These are phyloP conservation scores for Macrolepiota albuminosa DNA, from an alignment of 768 basidiomycete genomes.

Conservation along the genomic window DNA sequence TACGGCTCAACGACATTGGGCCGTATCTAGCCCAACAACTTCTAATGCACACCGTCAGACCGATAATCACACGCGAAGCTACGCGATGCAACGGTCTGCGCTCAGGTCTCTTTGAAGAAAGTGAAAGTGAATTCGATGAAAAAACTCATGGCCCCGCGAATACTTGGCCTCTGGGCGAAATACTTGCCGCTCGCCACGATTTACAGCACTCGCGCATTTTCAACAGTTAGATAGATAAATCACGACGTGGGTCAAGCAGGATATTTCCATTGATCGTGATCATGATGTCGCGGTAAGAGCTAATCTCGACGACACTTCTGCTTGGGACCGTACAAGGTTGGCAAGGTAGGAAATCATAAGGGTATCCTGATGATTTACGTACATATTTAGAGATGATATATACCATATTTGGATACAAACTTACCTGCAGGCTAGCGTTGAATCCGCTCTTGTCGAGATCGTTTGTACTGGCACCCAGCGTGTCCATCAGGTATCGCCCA, in stretches of 20 bases:
- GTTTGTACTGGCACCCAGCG: conserved; percentile 67
- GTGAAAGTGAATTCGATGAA: conserved; percentile 31
- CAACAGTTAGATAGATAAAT: conserved; percentile 55
- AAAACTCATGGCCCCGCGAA: conserved; percentile 63
- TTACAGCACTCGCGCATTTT: conserved; percentile 95
- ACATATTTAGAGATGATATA: conserved; percentile 27
- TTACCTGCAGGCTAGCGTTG: conserved; percentile 71
- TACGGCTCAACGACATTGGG: conserved; percentile 87
- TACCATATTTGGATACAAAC: conserved; percentile 12
- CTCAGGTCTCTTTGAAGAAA: conserved; percentile 35
- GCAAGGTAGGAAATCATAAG: conserved; percentile 94
- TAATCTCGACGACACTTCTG: conserved; percentile 85
- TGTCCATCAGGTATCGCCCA: conserved; percentile 89
- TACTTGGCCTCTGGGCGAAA: conserved; percentile 96
- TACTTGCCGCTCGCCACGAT: conserved; percentile 86
- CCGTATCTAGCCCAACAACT: conserved; percentile 92
- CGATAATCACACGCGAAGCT: conserved; percentile 56
- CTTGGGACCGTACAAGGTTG: conserved; percentile 89
- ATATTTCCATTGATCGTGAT: not conserved
- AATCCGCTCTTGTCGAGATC: conserved; percentile 69
- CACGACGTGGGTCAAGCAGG: no score
- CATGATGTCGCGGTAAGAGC: conserved; percentile 60
- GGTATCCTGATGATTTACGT: conserved; percentile 55
- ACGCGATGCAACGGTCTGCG: conserved; percentile 40
- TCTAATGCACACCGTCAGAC: conserved; percentile 66